Conservation (phyloP, 257 asterid genomes). For the Forsythia suspensa region DNA sequence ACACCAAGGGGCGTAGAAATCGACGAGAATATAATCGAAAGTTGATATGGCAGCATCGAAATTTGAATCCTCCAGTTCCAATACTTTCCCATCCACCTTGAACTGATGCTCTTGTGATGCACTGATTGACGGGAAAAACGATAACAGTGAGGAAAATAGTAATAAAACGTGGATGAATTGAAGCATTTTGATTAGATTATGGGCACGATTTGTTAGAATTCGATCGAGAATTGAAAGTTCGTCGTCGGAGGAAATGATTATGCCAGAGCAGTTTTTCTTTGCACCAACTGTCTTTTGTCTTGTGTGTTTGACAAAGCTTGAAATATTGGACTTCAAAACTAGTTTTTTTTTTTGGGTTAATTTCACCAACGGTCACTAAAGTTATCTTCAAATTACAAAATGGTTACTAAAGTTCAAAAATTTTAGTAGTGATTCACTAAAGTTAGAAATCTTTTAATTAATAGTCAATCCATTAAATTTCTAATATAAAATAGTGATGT, state of each 20-base stretch:
- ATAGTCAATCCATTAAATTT: too few relatives aligned
- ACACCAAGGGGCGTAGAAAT: constrained; percentile 96
- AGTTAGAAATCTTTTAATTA: too few relatives aligned
- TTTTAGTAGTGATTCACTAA: too few relatives aligned
- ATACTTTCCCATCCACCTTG: constrained; percentile 71
- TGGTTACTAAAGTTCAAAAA: too few relatives aligned
- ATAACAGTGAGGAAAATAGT: constrained; percentile 2
- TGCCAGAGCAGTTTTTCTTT: too few relatives aligned
- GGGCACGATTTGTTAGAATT: not conserved
- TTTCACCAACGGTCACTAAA: too few relatives aligned
- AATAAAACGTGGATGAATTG: not conserved
- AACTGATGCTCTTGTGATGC: constrained; percentile 45
- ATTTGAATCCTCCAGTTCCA: constrained; percentile 76
- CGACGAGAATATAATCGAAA: constrained; percentile 79
- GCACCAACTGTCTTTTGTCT: too few relatives aligned
- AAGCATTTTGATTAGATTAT: not conserved
- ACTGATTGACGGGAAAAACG: constrained; percentile 24
- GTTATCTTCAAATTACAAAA: too few relatives aligned
- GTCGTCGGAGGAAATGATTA: not conserved
- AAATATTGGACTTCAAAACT: too few relatives aligned
- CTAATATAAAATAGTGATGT: too few relatives aligned
- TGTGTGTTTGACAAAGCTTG: too few relatives aligned
- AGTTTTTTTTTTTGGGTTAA: too few relatives aligned
- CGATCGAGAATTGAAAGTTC: not conserved
- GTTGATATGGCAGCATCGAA: constrained; percentile 75